Evolutionary conservation across 1,139 yeast species (phyloP).

Genomic region (Pichia sp.): DNA sequence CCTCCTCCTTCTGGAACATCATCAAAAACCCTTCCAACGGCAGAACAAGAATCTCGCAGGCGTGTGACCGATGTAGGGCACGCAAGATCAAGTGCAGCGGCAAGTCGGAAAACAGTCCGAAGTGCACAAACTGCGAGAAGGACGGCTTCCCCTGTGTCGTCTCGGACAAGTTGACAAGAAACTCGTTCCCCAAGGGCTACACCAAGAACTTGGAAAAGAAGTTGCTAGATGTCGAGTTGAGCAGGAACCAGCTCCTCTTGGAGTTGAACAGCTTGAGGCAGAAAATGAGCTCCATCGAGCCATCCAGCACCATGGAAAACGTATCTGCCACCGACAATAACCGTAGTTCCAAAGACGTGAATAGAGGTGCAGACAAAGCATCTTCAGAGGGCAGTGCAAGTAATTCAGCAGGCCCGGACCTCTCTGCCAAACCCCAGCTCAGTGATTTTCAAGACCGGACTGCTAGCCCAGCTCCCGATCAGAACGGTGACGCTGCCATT

Average conservation of each 20-base stretch:
- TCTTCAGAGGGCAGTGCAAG: too few relatives aligned
- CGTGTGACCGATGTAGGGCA: conserved; percentile 75
- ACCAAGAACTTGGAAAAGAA: conserved; percentile 68
- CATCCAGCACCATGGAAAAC: not conserved
- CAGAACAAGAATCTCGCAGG: conserved; percentile 57
- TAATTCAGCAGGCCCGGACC: too few relatives aligned
- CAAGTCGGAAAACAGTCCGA: conserved; percentile 42
- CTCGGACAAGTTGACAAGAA: conserved; percentile 64
- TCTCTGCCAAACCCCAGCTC: too few relatives aligned
- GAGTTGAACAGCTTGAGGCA: conserved; percentile 26
- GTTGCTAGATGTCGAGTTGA: conserved; percentile 56
- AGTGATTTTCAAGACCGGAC: too few relatives aligned
- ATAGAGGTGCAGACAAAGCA: too few relatives aligned
- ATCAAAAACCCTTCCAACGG: conserved; percentile 34
- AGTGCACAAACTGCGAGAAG: conserved; percentile 59
- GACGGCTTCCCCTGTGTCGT: conserved; percentile 66
- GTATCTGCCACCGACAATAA: not conserved
- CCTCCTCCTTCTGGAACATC: conserved; percentile 26
- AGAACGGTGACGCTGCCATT: too few relatives aligned
- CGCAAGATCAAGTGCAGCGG: conserved; percentile 79
- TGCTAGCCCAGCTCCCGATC: too few relatives aligned
- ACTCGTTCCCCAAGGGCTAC: conserved; percentile 73
- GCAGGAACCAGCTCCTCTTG: conserved; percentile 38
- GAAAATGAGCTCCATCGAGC: conserved; percentile 7
- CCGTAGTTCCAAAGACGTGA: not conserved